Base-by-base conservation (phyloP, 345 rosid species). In the Adansonia digitata region DNA sequence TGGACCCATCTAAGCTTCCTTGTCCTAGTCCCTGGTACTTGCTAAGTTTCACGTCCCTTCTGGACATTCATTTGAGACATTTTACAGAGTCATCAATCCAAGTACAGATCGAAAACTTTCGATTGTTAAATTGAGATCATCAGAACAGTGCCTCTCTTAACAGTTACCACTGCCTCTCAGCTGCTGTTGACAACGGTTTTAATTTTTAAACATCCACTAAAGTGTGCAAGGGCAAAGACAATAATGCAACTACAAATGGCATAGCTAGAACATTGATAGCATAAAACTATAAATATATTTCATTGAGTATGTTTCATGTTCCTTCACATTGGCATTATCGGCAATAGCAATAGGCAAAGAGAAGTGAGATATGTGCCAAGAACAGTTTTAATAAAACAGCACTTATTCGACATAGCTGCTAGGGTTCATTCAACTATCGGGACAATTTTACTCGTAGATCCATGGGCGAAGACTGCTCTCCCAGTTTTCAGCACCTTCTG, bases 401-500 rank as follows among this genome's bases (percentile, higher is more conserved):
- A 29, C 7, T 13, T 14, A 12, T 13, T 4, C n/a, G 43, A 53
- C 29, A 20, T 53, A 9, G 29, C 20, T 17, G 8, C 18, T 4
- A 8, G 59, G 27, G 0, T 11, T 5, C 27, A 8, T 20, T 5
- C 27, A 53, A 53, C 59, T 20, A 20, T 53, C 3, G 11, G 27
- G 29, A 53, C 27, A 20, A 20, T 13, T 34, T 62, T 35, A 34
- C 67, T 62, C 67, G 2, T 34, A 62, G 24, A 29, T 62, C 43
- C 67, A 62, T 29, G 43, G 24, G 8, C 7, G 42, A 34, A 62
- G 43, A 45, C 67, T 62, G 7, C 67, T 62, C 67, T 35, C 9
- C 67, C 67, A 62, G 67, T 62, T 62, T 35, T 4, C 42, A 35
- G 67, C 67, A 62, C 67, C 67, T 34, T 34, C 67, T 1, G 42